A percentile compares a stretch with the other conserved stretches of the same genome.
These are phyloP conservation scores for Pyrenopolyporus hunteri DNA, from an alignment of 495 filamentous ascomycete genomes.

Conservation along the genomic window DNA sequence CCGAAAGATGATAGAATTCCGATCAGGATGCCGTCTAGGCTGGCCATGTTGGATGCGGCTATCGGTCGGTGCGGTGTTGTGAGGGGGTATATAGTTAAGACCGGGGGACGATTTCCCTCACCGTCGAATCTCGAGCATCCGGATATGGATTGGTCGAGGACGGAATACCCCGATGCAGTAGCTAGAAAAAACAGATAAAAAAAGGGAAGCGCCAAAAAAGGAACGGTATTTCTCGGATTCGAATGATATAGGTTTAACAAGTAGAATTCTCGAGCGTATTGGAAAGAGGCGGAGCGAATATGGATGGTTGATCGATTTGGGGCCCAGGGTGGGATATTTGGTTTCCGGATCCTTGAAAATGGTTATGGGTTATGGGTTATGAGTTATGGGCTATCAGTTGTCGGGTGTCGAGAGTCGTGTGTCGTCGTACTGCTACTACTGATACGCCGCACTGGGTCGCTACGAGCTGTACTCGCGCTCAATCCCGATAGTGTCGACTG, in stretches of 20 bases:
- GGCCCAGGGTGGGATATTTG: slow-evolving; percentile 25
- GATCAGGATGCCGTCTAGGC: slow-evolving; percentile 82
- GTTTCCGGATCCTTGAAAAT: slow-evolving; percentile 16
- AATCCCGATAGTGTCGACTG: slow-evolving; percentile 5
- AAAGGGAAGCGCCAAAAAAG: not conserved
- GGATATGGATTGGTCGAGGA: slow-evolving; percentile 41
- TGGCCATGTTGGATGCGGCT: slow-evolving; percentile 36
- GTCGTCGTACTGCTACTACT: slow-evolving; percentile 31
- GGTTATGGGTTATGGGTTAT: not conserved
- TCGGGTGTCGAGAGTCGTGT: slow-evolving; percentile 30
- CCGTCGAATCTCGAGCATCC: slow-evolving; percentile 41
- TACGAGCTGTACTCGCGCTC: slow-evolving; percentile 6
- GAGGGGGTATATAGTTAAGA: slow-evolving; percentile 24
- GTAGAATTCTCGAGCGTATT: slow-evolving; percentile 13
- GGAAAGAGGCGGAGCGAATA: slow-evolving; percentile 15
- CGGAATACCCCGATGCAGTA: slow-evolving; percentile 31
- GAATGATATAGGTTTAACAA: slow-evolving; percentile 11
- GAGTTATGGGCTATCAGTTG: no score
- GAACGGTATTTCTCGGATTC: not conserved
- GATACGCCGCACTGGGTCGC: not conserved
- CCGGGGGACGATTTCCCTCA: slow-evolving; percentile 42
- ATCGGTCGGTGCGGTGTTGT: slow-evolving; percentile 17
- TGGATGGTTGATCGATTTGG: slow-evolving; percentile 21
- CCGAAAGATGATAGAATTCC: slow-evolving; percentile 97
- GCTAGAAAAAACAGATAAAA: slow-evolving; percentile 12